phyloP scores from a whole-genome alignment of 352 stramenopile species.

The Phytophthora brassicae region DNA sequence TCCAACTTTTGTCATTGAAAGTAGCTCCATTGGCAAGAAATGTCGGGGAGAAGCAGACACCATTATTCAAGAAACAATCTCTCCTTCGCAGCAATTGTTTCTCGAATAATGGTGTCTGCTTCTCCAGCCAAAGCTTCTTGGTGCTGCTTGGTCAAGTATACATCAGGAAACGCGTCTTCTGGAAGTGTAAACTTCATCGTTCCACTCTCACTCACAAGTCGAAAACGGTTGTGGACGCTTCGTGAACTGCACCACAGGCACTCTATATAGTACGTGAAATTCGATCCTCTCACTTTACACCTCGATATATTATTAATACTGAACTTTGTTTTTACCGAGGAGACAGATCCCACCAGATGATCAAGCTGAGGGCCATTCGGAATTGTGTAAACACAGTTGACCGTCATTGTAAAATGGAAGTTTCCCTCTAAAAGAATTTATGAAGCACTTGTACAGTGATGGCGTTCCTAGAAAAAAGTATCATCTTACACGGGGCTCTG shows the following conservation, averaged over 20 bases:
- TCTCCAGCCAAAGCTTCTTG: conserved; percentile 29
- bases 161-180: conserved; percentile 27
- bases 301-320: too few relatives aligned
- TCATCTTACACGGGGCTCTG: too few relatives aligned
- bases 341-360: not conserved
- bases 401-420: too few relatives aligned
- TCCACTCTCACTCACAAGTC: not conserved
- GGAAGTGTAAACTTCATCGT: conserved; percentile 42
- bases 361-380: not conserved
- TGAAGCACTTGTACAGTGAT: too few relatives aligned
- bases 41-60: too few relatives aligned
- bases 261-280: too few relatives aligned
- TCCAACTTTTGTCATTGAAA: conserved; percentile 33
- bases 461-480: too few relatives aligned
- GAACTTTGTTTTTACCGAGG: too few relatives aligned
- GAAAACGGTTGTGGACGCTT: not conserved
- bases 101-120: conserved; percentile 33
- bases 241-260: not conserved
- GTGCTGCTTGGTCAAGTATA: conserved; percentile 23
- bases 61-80: too few relatives aligned
- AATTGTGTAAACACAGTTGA: not conserved
- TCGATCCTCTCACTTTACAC: too few relatives aligned
- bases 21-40: conserved; percentile 21
- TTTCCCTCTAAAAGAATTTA: too few relatives aligned
- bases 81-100: conserved; percentile 38